Conservation (phyloP, 2,329 filamentous ascomycete genomes). For the Calonectria crousiana region DNA sequence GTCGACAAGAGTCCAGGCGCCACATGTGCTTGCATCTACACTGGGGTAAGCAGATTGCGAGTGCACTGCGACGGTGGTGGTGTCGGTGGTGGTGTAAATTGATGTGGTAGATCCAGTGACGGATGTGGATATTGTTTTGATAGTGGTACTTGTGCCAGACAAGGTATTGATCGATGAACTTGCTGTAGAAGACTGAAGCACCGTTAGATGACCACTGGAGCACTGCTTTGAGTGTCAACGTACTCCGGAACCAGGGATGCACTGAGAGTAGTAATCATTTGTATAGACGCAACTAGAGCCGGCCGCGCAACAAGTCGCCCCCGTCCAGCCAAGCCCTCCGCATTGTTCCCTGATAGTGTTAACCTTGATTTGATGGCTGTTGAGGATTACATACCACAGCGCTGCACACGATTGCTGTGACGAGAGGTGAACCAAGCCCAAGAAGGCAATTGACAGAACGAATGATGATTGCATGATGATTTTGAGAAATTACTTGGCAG, state of each 20-base stretch:
- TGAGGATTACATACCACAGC: not conserved
- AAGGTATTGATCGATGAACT: not conserved
- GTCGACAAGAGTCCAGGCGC: slow-evolving; percentile 16
- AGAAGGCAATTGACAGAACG: not conserved
- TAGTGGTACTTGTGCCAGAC: not conserved
- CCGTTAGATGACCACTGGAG: not conserved
- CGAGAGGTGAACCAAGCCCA: not conserved
- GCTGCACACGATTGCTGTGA: slow-evolving; percentile 11
- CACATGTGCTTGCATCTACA: slow-evolving; percentile 13
- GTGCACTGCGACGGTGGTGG: not conserved
- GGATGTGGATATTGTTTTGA: not conserved
- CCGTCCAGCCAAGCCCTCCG: slow-evolving; percentile 5
- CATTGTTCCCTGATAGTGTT: not conserved
- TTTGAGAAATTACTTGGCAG: not conserved
- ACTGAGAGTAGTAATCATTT: slow-evolving; percentile 14
- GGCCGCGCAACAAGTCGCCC: slow-evolving; percentile 8
- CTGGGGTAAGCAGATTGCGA: slow-evolving; percentile 17
- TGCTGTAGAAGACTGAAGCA: not conserved
- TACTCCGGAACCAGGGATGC: slow-evolving; percentile 4
- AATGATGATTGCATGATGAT: not conserved
- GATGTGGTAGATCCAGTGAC: not conserved
- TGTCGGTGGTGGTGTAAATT: slow-evolving; percentile 13
- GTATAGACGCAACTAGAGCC: slow-evolving; percentile 3
- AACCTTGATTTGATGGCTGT: not conserved
- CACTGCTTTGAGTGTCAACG: not conserved